A percentile compares a stretch with the other conserved stretches of the same genome.
Conservation (phyloP, 2,329 filamentous ascomycete species). For the Beauveria caledonica region DNA sequence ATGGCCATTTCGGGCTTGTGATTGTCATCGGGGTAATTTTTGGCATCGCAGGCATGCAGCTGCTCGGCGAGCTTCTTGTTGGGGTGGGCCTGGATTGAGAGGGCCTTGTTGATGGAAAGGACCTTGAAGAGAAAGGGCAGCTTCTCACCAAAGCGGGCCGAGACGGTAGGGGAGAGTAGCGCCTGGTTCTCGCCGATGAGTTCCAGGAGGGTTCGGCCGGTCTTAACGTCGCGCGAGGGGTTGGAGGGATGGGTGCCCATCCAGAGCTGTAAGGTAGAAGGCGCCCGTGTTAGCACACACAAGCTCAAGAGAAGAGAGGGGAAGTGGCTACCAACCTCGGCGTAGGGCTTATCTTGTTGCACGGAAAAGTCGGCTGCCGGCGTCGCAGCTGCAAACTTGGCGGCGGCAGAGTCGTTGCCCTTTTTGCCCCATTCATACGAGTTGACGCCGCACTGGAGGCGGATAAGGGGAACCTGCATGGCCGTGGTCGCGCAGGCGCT, state of each 20-base stretch:
- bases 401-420: constrained; percentile 78
- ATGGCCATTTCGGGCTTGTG: constrained; percentile 99
- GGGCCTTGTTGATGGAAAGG: constrained; percentile 86
- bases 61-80: constrained; percentile 88
- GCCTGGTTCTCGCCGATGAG: constrained; percentile 80
- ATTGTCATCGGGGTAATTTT: constrained; percentile 98
- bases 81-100: constrained; percentile 94
- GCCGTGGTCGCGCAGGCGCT: background rate
- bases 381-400: constrained; percentile 81
- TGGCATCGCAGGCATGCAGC: constrained; percentile 75
- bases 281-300: background rate
- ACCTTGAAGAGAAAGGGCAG: constrained; percentile 98
- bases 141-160: constrained; percentile 67
- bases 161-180: constrained; percentile 66
- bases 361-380: constrained; percentile 66
- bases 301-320: background rate
- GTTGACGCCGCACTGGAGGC: constrained; percentile 87
- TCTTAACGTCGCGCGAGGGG: constrained; percentile 80
- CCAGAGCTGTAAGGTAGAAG: constrained; percentile 68
- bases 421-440: constrained; percentile 99
- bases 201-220: constrained; percentile 78
- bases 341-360: constrained; percentile 83
- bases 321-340: constrained; percentile 55
- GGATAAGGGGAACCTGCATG: constrained; percentile 74
- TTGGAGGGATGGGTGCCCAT: constrained; percentile 98